These are phyloP conservation scores for Lodderomyces margitis DNA, from an alignment of 1,139 yeast species.

Conservation along the genomic window DNA sequence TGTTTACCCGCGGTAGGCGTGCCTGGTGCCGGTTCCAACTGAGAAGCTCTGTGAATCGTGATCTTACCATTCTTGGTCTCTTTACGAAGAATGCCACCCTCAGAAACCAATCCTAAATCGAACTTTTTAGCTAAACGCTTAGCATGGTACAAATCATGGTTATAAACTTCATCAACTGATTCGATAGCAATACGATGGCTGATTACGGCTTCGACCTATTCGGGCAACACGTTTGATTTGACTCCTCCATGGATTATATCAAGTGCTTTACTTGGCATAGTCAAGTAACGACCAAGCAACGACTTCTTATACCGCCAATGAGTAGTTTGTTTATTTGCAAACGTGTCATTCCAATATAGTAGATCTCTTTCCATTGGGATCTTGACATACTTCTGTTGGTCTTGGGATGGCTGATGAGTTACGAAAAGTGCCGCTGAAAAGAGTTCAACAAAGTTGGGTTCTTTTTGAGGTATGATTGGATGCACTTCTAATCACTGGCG, in stretches of 20 bases:
- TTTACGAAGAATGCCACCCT: constrained; percentile 26
- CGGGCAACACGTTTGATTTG: constrained; percentile 38
- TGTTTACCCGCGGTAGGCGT: constrained; percentile 45
- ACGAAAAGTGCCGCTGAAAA: constrained; percentile 31
- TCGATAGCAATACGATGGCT: constrained; percentile 37
- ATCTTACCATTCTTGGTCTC: constrained; percentile 41
- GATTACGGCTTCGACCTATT: constrained; percentile 24
- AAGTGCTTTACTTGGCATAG: constrained; percentile 34
- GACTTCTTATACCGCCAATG: constrained; percentile 6
- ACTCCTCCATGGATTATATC: constrained; percentile 35
- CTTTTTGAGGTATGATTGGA: constrained; percentile 26
- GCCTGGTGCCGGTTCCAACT: constrained; percentile 56
- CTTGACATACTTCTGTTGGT: constrained; percentile 51
- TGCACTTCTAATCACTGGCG: constrained; percentile 29
- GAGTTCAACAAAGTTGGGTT: constrained; percentile 31
- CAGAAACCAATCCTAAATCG: constrained; percentile 36
- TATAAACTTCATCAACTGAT: constrained; percentile 31
- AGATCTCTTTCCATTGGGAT: constrained; percentile 44
- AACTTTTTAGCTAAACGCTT: constrained; percentile 27
- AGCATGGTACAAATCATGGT: constrained; percentile 34
- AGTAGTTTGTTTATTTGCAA: constrained; percentile 21
- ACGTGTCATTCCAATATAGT: constrained; percentile 29
- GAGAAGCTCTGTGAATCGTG: constrained; percentile 28
- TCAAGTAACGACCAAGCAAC: constrained; percentile 18
- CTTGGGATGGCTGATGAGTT: constrained; percentile 32